These are phyloP conservation scores for Globisporangium canariense DNA, from an alignment of 352 stramenopile species.

Conservation along the genomic window DNA sequence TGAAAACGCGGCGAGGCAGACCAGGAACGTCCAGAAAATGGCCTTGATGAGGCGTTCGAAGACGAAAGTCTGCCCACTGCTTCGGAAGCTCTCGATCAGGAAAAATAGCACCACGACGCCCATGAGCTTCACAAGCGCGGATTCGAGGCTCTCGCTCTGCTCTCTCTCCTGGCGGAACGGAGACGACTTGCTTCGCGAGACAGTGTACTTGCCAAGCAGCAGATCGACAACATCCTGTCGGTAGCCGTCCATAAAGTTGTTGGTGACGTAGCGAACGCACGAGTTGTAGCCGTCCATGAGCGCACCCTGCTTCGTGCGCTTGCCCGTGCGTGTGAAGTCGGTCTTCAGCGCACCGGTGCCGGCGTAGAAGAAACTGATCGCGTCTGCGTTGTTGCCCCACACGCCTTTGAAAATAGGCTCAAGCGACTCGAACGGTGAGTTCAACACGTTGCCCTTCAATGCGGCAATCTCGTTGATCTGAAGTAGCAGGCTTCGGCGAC, in stretches of 20 bases:
- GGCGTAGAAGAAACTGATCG: constrained; percentile 92
- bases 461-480: constrained; percentile 75
- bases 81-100: constrained; percentile 54
- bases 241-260: constrained; percentile 95
- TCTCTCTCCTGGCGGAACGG: constrained; percentile 30
- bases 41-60: constrained; percentile 61
- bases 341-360: constrained; percentile 94
- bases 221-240: constrained; percentile 94
- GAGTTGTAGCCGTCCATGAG: constrained; percentile 95
- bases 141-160: constrained; percentile 51
- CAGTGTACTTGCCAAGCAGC: constrained; percentile 63
- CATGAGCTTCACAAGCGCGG: constrained; percentile 46
- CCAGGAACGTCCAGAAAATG: constrained; percentile 43
- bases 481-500: constrained; percentile 79
- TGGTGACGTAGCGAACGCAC: constrained; percentile 92
- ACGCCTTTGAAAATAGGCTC: constrained; percentile 84
- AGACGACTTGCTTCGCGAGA: constrained; percentile 50
- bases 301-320: constrained; percentile 89
- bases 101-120: constrained; percentile 51
- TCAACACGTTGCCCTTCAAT: constrained; percentile 69
- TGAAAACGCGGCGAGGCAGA: constrained; percentile 44
- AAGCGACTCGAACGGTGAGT: constrained; percentile 59
- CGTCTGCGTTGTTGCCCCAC: constrained; percentile 96
- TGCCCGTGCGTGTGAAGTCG: constrained; percentile 94
- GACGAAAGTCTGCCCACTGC: constrained; percentile 34